Evolutionary conservation across 768 basidiomycete species (phyloP), one percentile per base, ranked within the genome.

Genomic region (Russula griseocarnosa): DNA sequence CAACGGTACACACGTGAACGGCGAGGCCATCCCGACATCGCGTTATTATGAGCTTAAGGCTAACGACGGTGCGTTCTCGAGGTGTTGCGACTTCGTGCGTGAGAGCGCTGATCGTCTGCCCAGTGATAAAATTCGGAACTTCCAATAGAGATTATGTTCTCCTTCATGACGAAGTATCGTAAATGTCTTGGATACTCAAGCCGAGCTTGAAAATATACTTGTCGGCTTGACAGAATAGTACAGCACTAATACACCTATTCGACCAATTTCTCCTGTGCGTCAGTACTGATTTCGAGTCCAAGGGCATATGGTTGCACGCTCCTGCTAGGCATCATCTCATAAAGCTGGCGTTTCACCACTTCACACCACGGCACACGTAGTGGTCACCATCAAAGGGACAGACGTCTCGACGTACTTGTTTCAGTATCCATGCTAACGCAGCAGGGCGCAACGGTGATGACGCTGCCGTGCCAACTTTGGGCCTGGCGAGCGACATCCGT

Each of bases 1-100:
- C 3, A 99, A 99, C 72, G 87, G 91, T 2, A 98, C 97, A 0
- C 81, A 84, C 69, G 96, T 99, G 52, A 98, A 98, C 70, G 92
- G 87, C 66, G 83, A 88, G 70, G 75, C 81, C 54, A 88, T 98
- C 66, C 97, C 97, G 3, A 79, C 86, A 1, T 87, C 93, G 9
- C 79, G 96, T 64, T 99, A 86, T 73, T 95, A 88, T 72, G 94
- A 96, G 74, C 77, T 96, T 57, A 86, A 82, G 74, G 77, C 82
- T 22, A 81, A 84, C 28, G 94, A 96, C 74, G 87, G 93, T 94
- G 63, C 61, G 87, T 73, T 22, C 8, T 47, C 5, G 49, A 46
- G 24, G 40, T 46, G 51, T 47, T 14, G 26, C 57, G 18, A 55
- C 54, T 16, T 16, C 6, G 5, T 14, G 16, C 46, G 10, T 16